These are phyloP conservation scores for Russula griseocarnosa DNA, from an alignment of 768 basidiomycete genomes.

Conservation along the genomic window DNA sequence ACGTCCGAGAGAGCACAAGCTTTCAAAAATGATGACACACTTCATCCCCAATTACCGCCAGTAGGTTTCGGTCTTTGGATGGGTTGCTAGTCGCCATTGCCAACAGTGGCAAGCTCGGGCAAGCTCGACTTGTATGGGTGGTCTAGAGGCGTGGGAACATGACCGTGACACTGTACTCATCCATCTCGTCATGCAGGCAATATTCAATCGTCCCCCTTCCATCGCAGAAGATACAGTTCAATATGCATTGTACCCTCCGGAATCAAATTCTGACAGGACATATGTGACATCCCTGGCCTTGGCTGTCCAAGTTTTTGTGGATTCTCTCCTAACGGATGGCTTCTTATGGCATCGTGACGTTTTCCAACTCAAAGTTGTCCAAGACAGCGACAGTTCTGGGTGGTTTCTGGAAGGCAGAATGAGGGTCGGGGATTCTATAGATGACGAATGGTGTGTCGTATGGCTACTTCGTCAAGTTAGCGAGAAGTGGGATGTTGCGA, in stretches of 20 bases:
- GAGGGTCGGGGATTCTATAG: constrained; percentile 93
- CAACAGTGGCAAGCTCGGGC: not conserved
- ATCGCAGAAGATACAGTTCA: constrained; percentile 85
- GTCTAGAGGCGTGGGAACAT: constrained; percentile 12
- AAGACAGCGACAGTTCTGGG: constrained; percentile 43
- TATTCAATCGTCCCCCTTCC: constrained; percentile 70
- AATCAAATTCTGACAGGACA: constrained; percentile 50
- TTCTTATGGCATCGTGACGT: constrained; percentile 83
- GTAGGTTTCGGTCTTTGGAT: constrained; percentile 77
- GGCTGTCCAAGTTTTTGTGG: constrained; percentile 56
- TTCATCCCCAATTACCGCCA: constrained; percentile 98
- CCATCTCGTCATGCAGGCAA: constrained; percentile 26
- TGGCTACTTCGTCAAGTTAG: constrained; percentile 83
- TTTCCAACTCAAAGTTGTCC: constrained; percentile 69
- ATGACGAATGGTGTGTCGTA: constrained; percentile 96
- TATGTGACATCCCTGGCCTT: constrained; percentile 64
- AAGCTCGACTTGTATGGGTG: not conserved
- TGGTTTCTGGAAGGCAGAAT: constrained; percentile 76
- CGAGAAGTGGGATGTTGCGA: constrained; percentile 70
- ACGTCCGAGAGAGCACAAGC: not conserved
- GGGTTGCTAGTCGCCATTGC: constrained; percentile 49
- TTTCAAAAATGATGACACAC: constrained; percentile 41
- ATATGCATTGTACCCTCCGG: constrained; percentile 65
- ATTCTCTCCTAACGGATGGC: constrained; percentile 46
- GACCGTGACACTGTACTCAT: not conserved